A percentile compares a stretch with the other conserved stretches of the same genome.
phyloP scores from a whole-genome alignment of 2,329 filamentous ascomycete genomes.

The Bipolaris sorokiniana region DNA sequence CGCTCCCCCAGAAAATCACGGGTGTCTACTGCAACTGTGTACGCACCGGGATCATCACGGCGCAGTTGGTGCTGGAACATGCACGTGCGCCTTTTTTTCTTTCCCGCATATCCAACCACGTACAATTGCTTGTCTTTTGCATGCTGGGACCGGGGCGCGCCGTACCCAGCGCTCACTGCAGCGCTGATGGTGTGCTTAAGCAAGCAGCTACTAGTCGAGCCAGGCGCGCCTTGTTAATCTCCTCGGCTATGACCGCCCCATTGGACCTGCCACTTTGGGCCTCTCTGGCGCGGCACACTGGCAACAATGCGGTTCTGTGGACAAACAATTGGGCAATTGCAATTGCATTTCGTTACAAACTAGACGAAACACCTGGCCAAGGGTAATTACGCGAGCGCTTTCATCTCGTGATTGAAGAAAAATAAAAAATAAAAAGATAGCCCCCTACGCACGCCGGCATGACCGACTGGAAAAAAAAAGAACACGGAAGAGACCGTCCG shows the following conservation, averaged over 20 bases:
- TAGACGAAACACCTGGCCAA: neutral
- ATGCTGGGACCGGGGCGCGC: no score
- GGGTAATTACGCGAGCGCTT: slow-evolving; percentile 14
- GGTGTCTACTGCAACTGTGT: no score
- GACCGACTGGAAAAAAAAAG: slow-evolving; percentile 34
- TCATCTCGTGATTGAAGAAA: slow-evolving; percentile 25
- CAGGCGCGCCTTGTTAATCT: slow-evolving; percentile 35
- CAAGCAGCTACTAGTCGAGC: slow-evolving; percentile 4
- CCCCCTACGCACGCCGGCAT: slow-evolving; percentile 31
- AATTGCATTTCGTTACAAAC: neutral
- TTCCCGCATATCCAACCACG: no score
- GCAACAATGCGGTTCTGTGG: neutral
- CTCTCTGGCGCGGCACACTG: neutral
- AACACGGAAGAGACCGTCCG: slow-evolving; percentile 26
- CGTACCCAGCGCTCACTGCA: no score
- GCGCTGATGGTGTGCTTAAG: neutral
- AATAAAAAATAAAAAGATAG: slow-evolving; percentile 12
- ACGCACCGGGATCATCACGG: no score
- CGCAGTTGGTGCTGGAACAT: no score
- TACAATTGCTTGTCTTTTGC: no score
- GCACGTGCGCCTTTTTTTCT: no score
- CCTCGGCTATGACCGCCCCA: slow-evolving; percentile 19
- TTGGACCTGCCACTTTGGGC: slow-evolving; percentile 20
- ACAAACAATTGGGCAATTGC: neutral
- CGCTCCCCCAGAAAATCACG: no score